Evolutionary conservation across 805 yeast genomes (phyloP), one percentile per base, ranked within the genome.

Genomic region (Priceomyces carsonii): DNA sequence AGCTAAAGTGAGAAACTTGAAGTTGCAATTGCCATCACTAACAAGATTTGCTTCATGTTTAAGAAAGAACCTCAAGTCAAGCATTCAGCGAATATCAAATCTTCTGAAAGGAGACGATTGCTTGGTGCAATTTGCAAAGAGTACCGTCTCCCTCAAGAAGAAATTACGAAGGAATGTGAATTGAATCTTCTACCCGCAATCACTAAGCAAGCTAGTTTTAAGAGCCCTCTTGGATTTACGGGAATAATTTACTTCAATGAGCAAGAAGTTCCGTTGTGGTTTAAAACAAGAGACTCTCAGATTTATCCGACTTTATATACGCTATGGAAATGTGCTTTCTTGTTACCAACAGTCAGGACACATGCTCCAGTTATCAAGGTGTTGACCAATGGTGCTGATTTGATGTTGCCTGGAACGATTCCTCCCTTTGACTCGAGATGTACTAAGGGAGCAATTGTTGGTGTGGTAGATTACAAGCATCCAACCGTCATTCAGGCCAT

Each of bases 51-150:
- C 24, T 31, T 12, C 28, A 78, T 78, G 83, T 79, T 79, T 48
- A 68, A 72, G 46, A 79, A 77, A 42, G 68, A 69, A 29, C 73
- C 79, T 10, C 66, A 74, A 51, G 66, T 82, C 38, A 90, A 89
- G 61, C 80, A 95, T 3, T 67, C 79, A 33, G 75, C 95, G 14
- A 86, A 87, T 48, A 69, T 93, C 40, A 89, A 88, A 59, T 77
- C 86, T 9, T 84, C 95, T 0, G 97, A 88, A 45, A 67, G 93
- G 26, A 74, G 85, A 44, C 72, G 71, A 43, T 56, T 82, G 17
- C 56, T 79, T 8, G 47, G 55, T 4, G 47, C 54, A 4, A 66
- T 82, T 19, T 65, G 78, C 43, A 47, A 57, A 15, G 53, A 48
- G 18, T 79, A 70, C 45, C 50, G 47, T 7, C 50, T 78, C 17